Evolutionary conservation across 495 filamentous ascomycete genomes (phyloP), one percentile per base, ranked within the genome.

Genomic region (Podospora comata): DNA sequence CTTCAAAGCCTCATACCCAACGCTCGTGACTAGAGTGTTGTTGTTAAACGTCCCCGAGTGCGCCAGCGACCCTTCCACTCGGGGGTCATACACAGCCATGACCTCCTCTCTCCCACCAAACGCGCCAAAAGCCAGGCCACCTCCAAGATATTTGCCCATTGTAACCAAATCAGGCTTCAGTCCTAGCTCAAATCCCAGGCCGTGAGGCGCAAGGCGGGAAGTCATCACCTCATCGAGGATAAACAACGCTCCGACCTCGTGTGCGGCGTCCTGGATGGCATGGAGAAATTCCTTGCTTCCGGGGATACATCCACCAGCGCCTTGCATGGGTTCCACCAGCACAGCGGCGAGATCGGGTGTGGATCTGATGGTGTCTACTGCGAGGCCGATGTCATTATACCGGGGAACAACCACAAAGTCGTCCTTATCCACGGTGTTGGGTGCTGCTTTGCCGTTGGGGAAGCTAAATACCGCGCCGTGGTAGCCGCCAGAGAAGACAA

Each of bases 11-110:
- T 75, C 76, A 65, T 76, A 79, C 5, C 86, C 88, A 5, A 81
- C 85, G 30, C 76, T 78, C 85, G 89, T 89, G 1, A 82, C 82
- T 15, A 90, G 71, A 1, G 83, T 82, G 68, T 90, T 90, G 69
- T 90, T 91, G 64, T 91, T 90, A 71, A 89, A 91, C 0, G 88
- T 91, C 0, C 89, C 88, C 0, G 87, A 84, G 67, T 91, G 89
- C 59, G 77, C 65, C 34, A 82, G 65, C 53, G 73, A 54, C 26
- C 71, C 68, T 11, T 59, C 19, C 15, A 67, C 65, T 1, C 77
- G 65, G 5, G 86, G 86, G 69, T 89, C 86, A 74, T 85, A 89
- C 30, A 87, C 74, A 0, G 70, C 71, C 80, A 89, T 86, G 32
- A 88, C 76, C 27, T 86, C 80, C 57, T 72, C 72, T 23, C 82